Conservation (phyloP, 768 basidiomycete genomes). For the Imleria badia region DNA sequence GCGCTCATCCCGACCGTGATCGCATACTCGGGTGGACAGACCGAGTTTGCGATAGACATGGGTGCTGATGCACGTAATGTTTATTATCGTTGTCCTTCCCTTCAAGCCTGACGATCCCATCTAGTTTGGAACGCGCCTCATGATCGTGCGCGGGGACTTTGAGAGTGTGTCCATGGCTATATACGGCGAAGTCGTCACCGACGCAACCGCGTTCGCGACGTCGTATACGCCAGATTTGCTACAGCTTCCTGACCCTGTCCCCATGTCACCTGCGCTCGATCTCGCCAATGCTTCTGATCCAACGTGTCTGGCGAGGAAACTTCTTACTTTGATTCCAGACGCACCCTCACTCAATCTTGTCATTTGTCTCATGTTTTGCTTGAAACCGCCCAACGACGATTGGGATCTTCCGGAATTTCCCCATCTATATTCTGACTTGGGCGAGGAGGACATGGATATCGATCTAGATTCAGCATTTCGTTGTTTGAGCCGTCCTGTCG, state of each 20-base stretch:
- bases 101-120: conserved; percentile 4
- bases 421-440: conserved; percentile 62
- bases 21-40: conserved; percentile 66
- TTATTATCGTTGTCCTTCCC: background rate
- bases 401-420: conserved; percentile 79
- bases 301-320: conserved; percentile 55
- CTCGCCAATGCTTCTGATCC: conserved; percentile 62
- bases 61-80: conserved; percentile 54
- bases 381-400: conserved; percentile 77
- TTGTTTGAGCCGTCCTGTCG: conserved; percentile 55
- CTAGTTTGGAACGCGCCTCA: conserved; percentile 72
- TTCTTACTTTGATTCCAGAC: conserved; percentile 61
- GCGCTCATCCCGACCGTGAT: conserved; percentile 69
- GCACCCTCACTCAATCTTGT: conserved; percentile 64
- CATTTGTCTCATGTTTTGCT: conserved; percentile 72
- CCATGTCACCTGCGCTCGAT: conserved; percentile 55
- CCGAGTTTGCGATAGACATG: conserved; percentile 70
- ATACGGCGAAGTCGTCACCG: conserved; percentile 54
- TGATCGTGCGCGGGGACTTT: conserved; percentile 81
- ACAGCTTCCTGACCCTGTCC: conserved; percentile 32
- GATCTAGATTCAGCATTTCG: conserved; percentile 59
- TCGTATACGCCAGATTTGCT: conserved; percentile 45
- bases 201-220: conserved; percentile 35
- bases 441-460: conserved; percentile 47
- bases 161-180: conserved; percentile 52